Evolutionary conservation across 2,329 filamentous ascomycete species (phyloP), one percentile per base, ranked within the genome.

Genomic region (Plectosphaerella sp.): DNA sequence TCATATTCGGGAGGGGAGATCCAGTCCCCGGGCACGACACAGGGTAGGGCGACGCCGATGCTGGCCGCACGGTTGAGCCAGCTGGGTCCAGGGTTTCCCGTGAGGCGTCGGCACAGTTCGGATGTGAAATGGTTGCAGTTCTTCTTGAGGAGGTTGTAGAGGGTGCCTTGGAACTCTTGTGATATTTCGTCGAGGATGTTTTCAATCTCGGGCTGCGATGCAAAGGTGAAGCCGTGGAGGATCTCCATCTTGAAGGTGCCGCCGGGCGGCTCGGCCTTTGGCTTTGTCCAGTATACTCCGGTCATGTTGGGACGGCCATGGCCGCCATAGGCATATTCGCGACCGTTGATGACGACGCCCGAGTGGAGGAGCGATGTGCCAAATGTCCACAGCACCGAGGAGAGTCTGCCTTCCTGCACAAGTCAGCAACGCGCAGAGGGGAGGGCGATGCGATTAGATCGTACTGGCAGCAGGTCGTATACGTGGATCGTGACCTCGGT

Each of bases 71-170:
- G 82, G 63, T 95, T 95, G 50, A 95, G 72, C 87, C 89, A 95
- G 16, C 69, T 71, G 0, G 90, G 90, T 0, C 87, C 88, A 1
- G 83, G 73, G 45, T 82, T 79, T 6, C 85, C 83, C 2, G 88
- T 93, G 51, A 95, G 77, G 58, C 81, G 82, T 65, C 86, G 76
- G 68, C 88, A 91, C 16, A 95, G 78, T 61, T 87, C 83, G 18
- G 83, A 84, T 2, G 89, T 93, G 66, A 95, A 95, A 67, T 95
- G 90, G 67, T 95, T 95, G 78, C 90, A 95, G 68, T 95, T 95
- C 60, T 84, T 84, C 18, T 86, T 91, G 45, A 95, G 77, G 14
- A 95, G 79, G 62, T 94, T 93, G 69, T 95, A 94, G 14, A 80
- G 80, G 0, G 84, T 84, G 22, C 90, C 90, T 52, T 84, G 78